Conservation (phyloP, 1,284 basidiomycete species). For the Cryptococcus sp. region DNA sequence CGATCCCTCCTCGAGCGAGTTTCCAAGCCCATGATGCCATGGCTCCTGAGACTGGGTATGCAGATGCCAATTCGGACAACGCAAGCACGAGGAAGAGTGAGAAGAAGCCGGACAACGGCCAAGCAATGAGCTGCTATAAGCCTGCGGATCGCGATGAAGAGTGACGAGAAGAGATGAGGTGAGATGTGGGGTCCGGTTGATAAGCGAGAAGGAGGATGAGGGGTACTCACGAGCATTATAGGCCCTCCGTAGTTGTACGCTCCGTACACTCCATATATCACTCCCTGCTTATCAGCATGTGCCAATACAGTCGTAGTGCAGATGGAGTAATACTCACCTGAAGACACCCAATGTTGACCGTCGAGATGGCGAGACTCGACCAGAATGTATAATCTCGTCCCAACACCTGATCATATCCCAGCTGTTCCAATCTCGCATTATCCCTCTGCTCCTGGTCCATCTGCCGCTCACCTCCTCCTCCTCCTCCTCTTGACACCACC, state of each 20-base stretch:
- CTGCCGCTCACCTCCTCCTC: neutral
- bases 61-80: constrained; percentile 42
- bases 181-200: too few species aligned
- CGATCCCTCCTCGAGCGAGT: constrained; percentile 36
- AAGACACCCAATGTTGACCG: constrained; percentile 40
- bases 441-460: neutral
- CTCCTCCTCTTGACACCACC: too few species aligned
- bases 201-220: neutral
- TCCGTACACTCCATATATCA: constrained; percentile 39
- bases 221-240: constrained; percentile 32
- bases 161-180: neutral
- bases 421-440: constrained; percentile 36
- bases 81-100: constrained; percentile 36
- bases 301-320: neutral
- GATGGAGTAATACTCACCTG: constrained; percentile 22
- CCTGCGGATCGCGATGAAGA: neutral
- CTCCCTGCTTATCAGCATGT: constrained; percentile 26
- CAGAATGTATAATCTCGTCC: constrained; percentile 46
- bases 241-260: constrained; percentile 45
- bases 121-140: constrained; percentile 42
- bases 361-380: constrained; percentile 41
- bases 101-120: constrained; percentile 40
- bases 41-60: constrained; percentile 45
- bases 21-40: constrained; percentile 48
- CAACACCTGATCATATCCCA: constrained; percentile 44